Evolutionary conservation across 371 early-diverging fungal genomes (phyloP), one percentile per base, ranked within the genome.

Genomic region (Rhizopus sp.): DNA sequence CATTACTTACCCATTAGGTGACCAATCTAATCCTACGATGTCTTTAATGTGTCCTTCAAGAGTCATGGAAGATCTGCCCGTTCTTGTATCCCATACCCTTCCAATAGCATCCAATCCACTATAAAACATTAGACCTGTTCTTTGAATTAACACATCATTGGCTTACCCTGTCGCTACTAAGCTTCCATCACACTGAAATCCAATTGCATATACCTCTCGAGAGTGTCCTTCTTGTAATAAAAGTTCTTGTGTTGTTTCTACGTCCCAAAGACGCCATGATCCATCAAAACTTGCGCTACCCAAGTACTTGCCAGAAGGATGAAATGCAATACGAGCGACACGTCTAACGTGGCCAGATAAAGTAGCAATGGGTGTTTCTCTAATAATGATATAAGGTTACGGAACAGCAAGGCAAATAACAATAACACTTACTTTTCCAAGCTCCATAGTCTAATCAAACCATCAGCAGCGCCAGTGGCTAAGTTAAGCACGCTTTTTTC

Each of bases 261-360:
- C 80, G 70, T 97, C 97, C 96, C 96, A 98, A 17, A 98, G 79
- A 52, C 97, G 81, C 98, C 98, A 98, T 17, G 94, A 91, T 41
- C 85, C 86, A 69, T 98, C 97, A 61, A 85, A 95, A 57, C 88
- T 88, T 29, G 97, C 89, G 48, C 93, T 91, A 13, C 90, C 98
- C 33, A 98, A 66, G 55, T 82, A 96, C 51, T 82, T 71, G 7
- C 97, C 98, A 8, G 88, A 86, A 7, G 97, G 96, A 69, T 98
- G 98, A 70, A 93, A 95, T 4, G 78, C 91, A 13, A 96, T 86
- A 29, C 92, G 85, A n/a, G 90, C 82, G 1, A 98, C 93, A 16
- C 97, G 86, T 53, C 83, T 73, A 31, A 77, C 77, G 66, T 98
- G 98, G 0, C 97, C 98, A 16, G 73, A 70, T 50, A 98, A 72